phyloP scores from a whole-genome alignment of 2,329 filamentous ascomycete genomes.

The Xylaria sp. region DNA sequence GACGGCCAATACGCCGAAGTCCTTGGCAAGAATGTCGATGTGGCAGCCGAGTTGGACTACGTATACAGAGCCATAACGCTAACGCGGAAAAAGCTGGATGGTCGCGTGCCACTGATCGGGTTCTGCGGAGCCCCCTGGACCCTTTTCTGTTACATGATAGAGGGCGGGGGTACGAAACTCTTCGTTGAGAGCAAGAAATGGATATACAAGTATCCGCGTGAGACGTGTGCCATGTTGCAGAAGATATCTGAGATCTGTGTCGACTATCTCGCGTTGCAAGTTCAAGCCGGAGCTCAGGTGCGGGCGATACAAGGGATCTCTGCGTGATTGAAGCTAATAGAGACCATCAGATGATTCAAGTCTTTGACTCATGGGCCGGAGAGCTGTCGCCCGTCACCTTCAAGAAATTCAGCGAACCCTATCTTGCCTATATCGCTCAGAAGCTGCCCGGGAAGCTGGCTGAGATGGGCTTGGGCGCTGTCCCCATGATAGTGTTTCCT shows the following conservation, averaged over 20 bases:
- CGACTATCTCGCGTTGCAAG: conserved; percentile 90
- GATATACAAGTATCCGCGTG: conserved; percentile 87
- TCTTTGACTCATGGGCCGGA: conserved; percentile 98
- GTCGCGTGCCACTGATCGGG: conserved; percentile 89
- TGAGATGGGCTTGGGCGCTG: conserved; percentile 75
- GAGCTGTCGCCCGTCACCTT: conserved; percentile 88
- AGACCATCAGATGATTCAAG: conserved; percentile 74
- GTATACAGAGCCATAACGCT: conserved; percentile 95
- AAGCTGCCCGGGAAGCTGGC: conserved; percentile 76
- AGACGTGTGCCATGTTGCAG: conserved; percentile 79
- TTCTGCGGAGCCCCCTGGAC: conserved; percentile 99
- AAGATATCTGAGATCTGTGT: conserved; percentile 96
- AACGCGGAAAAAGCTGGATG: conserved; percentile 84
- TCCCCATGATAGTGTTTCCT: conserved; percentile 97
- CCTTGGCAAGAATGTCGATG: conserved; percentile 79
- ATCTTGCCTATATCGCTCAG: conserved; percentile 81
- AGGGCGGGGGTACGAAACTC: conserved; percentile 93
- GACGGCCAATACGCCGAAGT: conserved; percentile 84
- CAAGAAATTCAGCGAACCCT: conserved; percentile 83
- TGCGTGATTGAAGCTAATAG: background rate
- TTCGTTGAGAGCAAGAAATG: conserved; percentile 95
- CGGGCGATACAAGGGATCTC: conserved; percentile 16
- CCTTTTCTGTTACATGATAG: conserved; percentile 97
- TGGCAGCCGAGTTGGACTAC: conserved; percentile 84
- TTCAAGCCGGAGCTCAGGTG: conserved; percentile 89